Base-by-base conservation (phyloP, 2,329 filamentous ascomycete species). In the Phyllosticta citriasiana region DNA sequence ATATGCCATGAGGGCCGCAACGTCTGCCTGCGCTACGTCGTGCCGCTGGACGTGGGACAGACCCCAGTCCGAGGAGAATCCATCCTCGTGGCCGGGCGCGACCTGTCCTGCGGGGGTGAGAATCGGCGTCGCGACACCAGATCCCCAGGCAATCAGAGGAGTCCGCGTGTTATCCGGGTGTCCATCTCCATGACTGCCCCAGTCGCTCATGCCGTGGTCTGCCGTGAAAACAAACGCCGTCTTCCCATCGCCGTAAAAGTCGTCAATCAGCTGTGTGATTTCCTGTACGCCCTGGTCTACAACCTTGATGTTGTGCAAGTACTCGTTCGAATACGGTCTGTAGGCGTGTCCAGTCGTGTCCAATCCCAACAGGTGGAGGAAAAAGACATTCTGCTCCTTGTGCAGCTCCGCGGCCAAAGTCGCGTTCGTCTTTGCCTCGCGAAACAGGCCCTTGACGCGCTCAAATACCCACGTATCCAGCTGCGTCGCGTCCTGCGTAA, bases 201-300 rank as follows among this genome's bases (percentile, higher is more conserved):
- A 97, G 74, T 99, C 94, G 70, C 91, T 97, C 94, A 99, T 99
- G 19, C 94, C 94, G 73, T 99, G 94, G 70, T 99, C 94, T 7
- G 94, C 94, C 1, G 95, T 99, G 71, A 99, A 99, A 16, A 99
- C 84, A 72, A 93, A 99, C 0, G 95, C 91, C 0, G 94, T 97
- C 73, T 94, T 87, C 60, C 84, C 88, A 65, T 85, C 84, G 67
- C 77, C 81, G 69, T 97, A 99, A 71, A 97, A 99, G 12, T 88
- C 83, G 40, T 96, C 85, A 57, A 97, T 86, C 59, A 96, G 72
- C 65, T 88, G 81, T 0, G 88, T 87, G 57, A 96, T 88, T 74
- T 96, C 88, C 73, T 88, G 81, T 1, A 99, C 88, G 2, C 94
- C 94, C 67, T 91, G 78, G 70, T 99, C 95, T 35, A 99, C 94